phyloP scores from a whole-genome alignment of 1,284 basidiomycete species.

The Heterobasidion annosum region DNA sequence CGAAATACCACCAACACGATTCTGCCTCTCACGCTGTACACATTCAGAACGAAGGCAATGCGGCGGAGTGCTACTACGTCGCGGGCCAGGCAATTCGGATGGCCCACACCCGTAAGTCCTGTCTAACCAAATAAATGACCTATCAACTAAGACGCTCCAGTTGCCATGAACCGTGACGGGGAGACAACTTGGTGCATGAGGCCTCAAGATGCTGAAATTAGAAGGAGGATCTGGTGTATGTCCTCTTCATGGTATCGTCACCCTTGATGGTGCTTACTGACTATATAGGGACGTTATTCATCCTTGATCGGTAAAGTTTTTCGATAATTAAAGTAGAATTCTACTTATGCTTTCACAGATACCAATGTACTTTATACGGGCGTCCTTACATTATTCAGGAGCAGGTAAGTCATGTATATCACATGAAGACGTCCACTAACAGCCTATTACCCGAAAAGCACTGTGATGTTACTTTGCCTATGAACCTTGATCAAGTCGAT shows the following conservation, averaged over 20 bases:
- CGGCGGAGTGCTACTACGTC: conserved; percentile 12
- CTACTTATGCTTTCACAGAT: conserved; percentile 3
- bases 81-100: conserved; percentile 15
- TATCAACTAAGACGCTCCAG: conserved; percentile 3
- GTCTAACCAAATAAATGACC: not conserved
- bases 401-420: conserved; percentile 6
- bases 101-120: conserved; percentile 12
- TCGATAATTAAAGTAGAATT: not conserved
- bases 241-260: not conserved
- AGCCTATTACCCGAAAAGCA: conserved; percentile 6
- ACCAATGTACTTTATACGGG: conserved; percentile 9
- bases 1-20: no score
- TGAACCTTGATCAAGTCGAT: conserved; percentile 15
- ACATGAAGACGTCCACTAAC: no score
- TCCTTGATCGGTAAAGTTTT: conserved; percentile 12
- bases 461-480: conserved; percentile 11
- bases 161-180: conserved; percentile 16
- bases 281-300: conserved; percentile 12
- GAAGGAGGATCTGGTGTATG: conserved; percentile 17
- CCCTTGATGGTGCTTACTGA: not conserved
- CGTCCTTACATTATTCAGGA: conserved; percentile 16
- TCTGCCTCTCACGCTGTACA: not conserved
- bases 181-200: conserved; percentile 12
- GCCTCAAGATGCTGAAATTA: conserved; percentile 14
- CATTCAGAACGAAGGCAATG: conserved; percentile 14